Percentiles rank a stretch among this genome's conserved stretches.
Evolutionary conservation across 1,284 basidiomycete species (phyloP).

Genomic region (Cryptococcus depauperatus): DNA sequence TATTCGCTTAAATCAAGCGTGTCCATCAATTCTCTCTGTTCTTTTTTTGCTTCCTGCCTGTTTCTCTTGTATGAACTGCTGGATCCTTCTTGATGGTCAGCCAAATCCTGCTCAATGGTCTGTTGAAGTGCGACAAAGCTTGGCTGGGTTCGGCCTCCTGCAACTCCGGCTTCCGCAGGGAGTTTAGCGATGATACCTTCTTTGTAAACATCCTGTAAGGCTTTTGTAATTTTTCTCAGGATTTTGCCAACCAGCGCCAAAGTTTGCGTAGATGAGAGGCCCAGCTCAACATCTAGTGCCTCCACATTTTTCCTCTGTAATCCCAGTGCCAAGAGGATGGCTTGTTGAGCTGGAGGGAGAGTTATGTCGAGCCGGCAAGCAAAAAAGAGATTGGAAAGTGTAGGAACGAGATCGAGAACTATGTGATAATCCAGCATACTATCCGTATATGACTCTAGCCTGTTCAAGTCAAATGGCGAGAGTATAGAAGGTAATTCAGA

Average conservation of each 20-base stretch:
- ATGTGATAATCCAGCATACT: conserved; percentile 96
- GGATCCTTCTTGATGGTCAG: too few relatives aligned
- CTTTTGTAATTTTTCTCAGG: conserved; percentile 73
- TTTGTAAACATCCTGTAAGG: conserved; percentile 73
- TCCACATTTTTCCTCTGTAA: conserved; percentile 87
- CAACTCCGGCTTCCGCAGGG: conserved; percentile 32
- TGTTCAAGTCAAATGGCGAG: conserved; percentile 91
- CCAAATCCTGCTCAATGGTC: conserved; percentile 52
- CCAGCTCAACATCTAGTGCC: conserved; percentile 75
- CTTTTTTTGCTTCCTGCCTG: conserved; percentile 40
- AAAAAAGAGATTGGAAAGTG: conserved; percentile 74
- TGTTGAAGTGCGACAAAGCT: conserved; percentile 52
- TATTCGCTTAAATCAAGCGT: conserved; percentile 76
- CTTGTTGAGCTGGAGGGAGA: conserved; percentile 76
- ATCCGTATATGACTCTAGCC: conserved; percentile 89
- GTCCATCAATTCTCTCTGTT: conserved; percentile 73
- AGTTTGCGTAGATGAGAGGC: conserved; percentile 74
- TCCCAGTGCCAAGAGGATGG: conserved; percentile 81
- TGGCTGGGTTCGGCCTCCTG: not conserved
- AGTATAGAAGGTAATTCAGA: conserved; percentile 66
- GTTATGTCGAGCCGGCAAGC: conserved; percentile 61
- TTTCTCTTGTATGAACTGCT: conserved; percentile 45
- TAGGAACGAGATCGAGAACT: conserved; percentile 83
- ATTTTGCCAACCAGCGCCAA: conserved; percentile 89
- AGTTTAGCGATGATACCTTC: conserved; percentile 59